These are phyloP conservation scores for Ascobolus immersus DNA, from an alignment of 495 filamentous ascomycete species.

Conservation along the genomic window DNA sequence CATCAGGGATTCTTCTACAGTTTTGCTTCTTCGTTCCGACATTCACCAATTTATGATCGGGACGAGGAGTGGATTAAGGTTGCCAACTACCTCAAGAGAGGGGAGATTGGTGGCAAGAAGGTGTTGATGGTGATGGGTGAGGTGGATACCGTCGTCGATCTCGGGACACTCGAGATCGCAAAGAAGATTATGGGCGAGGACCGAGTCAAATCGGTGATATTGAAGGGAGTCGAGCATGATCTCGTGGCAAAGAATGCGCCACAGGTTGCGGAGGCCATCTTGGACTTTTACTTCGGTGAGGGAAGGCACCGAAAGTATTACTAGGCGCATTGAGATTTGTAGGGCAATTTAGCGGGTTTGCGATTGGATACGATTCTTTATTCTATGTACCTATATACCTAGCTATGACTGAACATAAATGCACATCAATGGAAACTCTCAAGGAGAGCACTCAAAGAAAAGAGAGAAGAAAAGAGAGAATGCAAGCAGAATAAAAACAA, in stretches of 20 bases:
- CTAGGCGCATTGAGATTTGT: too few species aligned
- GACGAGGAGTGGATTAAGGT: slow-evolving; percentile 23
- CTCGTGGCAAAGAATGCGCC: slow-evolving; percentile 8
- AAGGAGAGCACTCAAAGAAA: too few species aligned
- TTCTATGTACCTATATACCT: too few species aligned
- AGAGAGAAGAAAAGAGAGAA: too few species aligned
- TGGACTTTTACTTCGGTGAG: slow-evolving; percentile 1
- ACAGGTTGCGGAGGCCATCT: slow-evolving; percentile 6
- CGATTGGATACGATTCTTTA: too few species aligned
- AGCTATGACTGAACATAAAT: too few species aligned
- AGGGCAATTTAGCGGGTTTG: too few species aligned
- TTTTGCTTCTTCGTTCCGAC: slow-evolving; percentile 29
- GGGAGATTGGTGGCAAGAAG: slow-evolving; percentile 13
- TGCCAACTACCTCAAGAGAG: slow-evolving; percentile 17
- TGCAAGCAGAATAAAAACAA: too few species aligned
- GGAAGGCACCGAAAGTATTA: not conserved
- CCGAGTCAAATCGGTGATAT: slow-evolving; percentile 5
- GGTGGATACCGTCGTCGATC: slow-evolving; percentile 24
- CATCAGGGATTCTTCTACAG: slow-evolving; percentile 30
- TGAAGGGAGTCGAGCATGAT: slow-evolving; percentile 8
- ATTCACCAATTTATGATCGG: slow-evolving; percentile 31
- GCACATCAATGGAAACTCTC: too few species aligned
- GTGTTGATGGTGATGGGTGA: slow-evolving; percentile 25
- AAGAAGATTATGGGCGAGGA: slow-evolving; percentile 9
- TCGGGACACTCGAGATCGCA: slow-evolving; percentile 11